phyloP scores from a whole-genome alignment of 2,329 filamentous ascomycete genomes.

The Apiospora kogelbergensis region DNA sequence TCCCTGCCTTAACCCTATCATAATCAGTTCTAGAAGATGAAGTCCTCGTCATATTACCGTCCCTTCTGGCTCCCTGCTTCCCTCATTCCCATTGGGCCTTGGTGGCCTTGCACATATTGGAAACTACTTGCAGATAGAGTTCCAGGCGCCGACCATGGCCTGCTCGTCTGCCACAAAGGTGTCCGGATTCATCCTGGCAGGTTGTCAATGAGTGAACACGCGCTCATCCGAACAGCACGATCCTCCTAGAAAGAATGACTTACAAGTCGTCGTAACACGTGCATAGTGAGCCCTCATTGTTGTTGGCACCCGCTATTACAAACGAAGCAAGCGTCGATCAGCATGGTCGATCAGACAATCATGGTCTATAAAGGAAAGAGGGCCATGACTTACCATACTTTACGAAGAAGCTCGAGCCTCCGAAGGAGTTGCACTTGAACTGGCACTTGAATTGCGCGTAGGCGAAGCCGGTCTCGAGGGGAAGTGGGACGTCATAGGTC shows the following conservation, averaged over 20 bases:
- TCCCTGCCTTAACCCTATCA: too few species aligned
- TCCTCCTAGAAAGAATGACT: conserved; percentile 13
- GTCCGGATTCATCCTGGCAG: conserved; percentile 23
- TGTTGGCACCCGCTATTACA: conserved; percentile 10
- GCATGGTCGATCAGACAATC: not conserved
- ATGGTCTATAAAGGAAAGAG: too few species aligned
- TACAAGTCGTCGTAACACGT: conserved; percentile 29
- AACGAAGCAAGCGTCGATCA: not conserved
- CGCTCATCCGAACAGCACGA: too few species aligned
- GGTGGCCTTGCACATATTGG: too few species aligned
- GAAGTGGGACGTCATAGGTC: conserved; percentile 29
- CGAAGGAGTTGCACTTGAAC: conserved; percentile 28
- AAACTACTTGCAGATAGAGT: conserved; percentile 25
- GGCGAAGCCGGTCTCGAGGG: conserved; percentile 29
- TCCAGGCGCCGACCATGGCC: conserved; percentile 29
- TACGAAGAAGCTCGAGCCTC: conserved; percentile 30
- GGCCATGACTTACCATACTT: conserved; percentile 14
- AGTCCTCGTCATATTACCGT: too few species aligned
- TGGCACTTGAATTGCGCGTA: conserved; percentile 35
- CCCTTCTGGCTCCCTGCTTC: too few species aligned
- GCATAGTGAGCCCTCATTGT: conserved; percentile 22
- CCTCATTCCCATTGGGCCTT: not conserved
- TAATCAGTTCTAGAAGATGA: too few species aligned
- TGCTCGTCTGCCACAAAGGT: conserved; percentile 25
- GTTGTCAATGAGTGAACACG: not conserved